Conservation (phyloP, 1,284 basidiomycete species). For the Phaffia rhodozyma region DNA sequence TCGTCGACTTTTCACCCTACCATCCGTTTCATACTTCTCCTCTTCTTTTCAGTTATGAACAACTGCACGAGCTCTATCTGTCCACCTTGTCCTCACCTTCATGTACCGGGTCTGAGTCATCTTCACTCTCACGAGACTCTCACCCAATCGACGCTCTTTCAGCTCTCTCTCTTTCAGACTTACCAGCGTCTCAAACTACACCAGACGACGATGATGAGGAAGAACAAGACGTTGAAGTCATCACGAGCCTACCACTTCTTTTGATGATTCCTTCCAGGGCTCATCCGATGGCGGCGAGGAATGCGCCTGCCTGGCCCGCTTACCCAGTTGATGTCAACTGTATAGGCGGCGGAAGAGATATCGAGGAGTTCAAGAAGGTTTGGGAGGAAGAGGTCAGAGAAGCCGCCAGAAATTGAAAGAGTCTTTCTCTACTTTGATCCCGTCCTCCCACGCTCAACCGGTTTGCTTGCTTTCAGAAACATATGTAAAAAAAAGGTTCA, state of each 20-base stretch:
- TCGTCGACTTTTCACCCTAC: slow-evolving; percentile 87
- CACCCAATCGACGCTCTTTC: neutral
- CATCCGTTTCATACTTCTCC: slow-evolving; percentile 64
- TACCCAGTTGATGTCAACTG: slow-evolving; percentile 80
- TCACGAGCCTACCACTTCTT: slow-evolving; percentile 40
- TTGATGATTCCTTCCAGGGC: slow-evolving; percentile 58
- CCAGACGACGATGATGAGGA: neutral
- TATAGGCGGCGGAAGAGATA: slow-evolving; percentile 57
- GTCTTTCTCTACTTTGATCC: too few relatives aligned
- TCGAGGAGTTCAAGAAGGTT: slow-evolving; percentile 52
- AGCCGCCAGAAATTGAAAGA: slow-evolving; percentile 22
- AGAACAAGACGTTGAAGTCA: slow-evolving; percentile 8
- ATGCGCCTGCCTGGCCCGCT: slow-evolving; percentile 62
- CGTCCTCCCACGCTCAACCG: too few relatives aligned
- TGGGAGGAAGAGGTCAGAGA: slow-evolving; percentile 29
- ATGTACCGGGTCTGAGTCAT: neutral
- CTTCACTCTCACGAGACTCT: neutral
- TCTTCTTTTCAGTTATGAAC: slow-evolving; percentile 67
- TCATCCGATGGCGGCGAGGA: slow-evolving; percentile 53
- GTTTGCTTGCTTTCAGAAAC: too few relatives aligned
- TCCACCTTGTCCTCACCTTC: neutral
- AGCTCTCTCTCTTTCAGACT: neutral
- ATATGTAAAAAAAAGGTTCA: too few relatives aligned
- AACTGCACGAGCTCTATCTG: slow-evolving; percentile 46
- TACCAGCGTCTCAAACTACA: neutral